Evolutionary conservation across 2,329 filamentous ascomycete species (phyloP).

Genomic region (Trichoderma atrobrunneum): DNA sequence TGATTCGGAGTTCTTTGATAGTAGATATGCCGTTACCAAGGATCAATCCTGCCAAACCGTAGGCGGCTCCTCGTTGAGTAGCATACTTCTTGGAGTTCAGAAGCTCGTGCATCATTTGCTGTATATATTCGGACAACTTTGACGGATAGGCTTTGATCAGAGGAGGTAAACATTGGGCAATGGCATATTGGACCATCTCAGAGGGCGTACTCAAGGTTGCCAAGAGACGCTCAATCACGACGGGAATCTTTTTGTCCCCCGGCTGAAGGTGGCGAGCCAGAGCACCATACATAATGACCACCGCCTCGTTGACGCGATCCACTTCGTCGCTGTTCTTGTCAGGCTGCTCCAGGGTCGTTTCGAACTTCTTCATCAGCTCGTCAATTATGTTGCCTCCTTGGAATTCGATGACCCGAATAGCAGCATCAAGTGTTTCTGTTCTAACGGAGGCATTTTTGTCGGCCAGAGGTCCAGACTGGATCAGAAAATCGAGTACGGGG

Average conservation of each 20-base stretch:
- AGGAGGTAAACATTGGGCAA: conserved; percentile 89
- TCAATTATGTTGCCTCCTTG: conserved; percentile 83
- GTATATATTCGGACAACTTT: conserved; percentile 75
- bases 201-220: conserved; percentile 90
- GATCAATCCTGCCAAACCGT: conserved; percentile 87
- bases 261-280: conserved; percentile 80
- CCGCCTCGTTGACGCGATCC: conserved; percentile 92
- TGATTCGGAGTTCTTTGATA: conserved; percentile 79
- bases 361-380: conserved; percentile 87
- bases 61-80: conserved; percentile 87
- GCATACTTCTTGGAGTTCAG: conserved; percentile 88
- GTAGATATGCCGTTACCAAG: conserved; percentile 81
- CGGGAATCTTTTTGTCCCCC: conserved; percentile 83
- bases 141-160: conserved; percentile 79
- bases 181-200: conserved; percentile 94
- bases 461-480: conserved; percentile 81
- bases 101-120: conserved; percentile 77
- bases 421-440: conserved; percentile 87
- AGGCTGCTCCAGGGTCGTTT: conserved; percentile 79
- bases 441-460: conserved; percentile 77
- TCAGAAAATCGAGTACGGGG: conserved; percentile 78
- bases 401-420: conserved; percentile 73
- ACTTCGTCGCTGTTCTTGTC: conserved; percentile 77
- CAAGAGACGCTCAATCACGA: conserved; percentile 82
- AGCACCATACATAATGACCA: conserved; percentile 96